phyloP scores from a whole-genome alignment of 2,329 filamentous ascomycete species.

The Aulographum hederae region DNA sequence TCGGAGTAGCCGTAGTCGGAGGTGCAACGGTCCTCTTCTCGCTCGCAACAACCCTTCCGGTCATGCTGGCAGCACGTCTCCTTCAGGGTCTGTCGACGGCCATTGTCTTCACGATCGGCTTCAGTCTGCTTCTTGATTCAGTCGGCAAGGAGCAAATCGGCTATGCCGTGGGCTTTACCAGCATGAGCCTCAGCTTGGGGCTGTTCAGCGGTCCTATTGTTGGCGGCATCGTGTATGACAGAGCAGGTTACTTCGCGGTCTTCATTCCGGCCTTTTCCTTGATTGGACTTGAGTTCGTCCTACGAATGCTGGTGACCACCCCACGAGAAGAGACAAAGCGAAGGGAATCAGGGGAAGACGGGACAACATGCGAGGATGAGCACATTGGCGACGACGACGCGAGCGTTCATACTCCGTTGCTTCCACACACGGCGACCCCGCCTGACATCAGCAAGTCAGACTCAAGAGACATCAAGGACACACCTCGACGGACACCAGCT shows the following conservation, averaged over 20 bases:
- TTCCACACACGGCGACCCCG: slow-evolving; percentile 21
- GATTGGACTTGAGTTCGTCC: slow-evolving; percentile 37
- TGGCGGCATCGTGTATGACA: slow-evolving; percentile 41
- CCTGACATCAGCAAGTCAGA: no score
- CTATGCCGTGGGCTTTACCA: slow-evolving; percentile 42
- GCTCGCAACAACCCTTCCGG: slow-evolving; percentile 26
- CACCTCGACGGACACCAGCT: no score
- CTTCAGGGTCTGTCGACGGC: slow-evolving; percentile 39
- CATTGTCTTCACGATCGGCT: slow-evolving; percentile 40
- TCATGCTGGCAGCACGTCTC: slow-evolving; percentile 32
- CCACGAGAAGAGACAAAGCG: slow-evolving; percentile 35
- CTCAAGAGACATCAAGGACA: no score
- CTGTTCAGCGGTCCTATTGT: no score
- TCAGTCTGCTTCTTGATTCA: slow-evolving; percentile 40
- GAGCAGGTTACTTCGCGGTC: slow-evolving; percentile 38
- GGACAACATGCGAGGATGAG: slow-evolving; percentile 7
- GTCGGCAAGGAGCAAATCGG: slow-evolving; percentile 38
- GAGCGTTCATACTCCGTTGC: no score
- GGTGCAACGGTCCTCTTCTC: slow-evolving; percentile 37
- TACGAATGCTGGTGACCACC: slow-evolving; percentile 42
- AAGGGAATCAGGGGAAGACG: slow-evolving; percentile 8
- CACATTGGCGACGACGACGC: background rate
- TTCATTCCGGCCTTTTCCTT: slow-evolving; percentile 37
- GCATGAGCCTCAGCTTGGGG: no score
- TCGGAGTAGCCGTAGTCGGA: slow-evolving; percentile 33